phyloP scores from a whole-genome alignment of 805 yeast genomes.

The Wickerhamomyces xylosicus region DNA sequence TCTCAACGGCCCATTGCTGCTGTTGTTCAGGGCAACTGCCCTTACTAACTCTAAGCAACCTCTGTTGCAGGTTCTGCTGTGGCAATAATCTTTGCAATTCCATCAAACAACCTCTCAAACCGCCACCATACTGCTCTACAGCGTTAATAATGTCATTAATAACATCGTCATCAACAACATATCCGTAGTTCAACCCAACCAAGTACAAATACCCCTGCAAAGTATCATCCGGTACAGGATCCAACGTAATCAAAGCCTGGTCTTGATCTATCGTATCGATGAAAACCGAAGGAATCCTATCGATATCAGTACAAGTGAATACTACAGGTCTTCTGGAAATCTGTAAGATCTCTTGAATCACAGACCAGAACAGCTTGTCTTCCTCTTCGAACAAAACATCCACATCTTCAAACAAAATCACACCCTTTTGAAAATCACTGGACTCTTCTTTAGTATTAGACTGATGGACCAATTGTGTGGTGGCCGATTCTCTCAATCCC shows the following conservation, averaged over 20 bases:
- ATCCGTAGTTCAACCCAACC: conserved; percentile 26
- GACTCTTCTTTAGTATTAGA: conserved; percentile 10
- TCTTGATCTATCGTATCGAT: conserved; percentile 27
- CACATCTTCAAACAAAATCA: conserved; percentile 78
- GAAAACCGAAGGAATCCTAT: conserved; percentile 34
- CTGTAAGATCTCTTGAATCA: conserved; percentile 48
- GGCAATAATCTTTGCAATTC: conserved; percentile 32
- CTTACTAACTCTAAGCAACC: no score
- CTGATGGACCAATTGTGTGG: conserved; percentile 66
- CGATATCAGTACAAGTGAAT: conserved; percentile 46
- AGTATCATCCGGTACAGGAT: conserved; percentile 5
- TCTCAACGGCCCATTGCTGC: no score
- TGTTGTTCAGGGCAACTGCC: no score
- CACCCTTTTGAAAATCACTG: conserved; percentile 41
- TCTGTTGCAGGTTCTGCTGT: not conserved
- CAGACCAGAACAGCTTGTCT: conserved; percentile 76
- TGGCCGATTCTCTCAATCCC: conserved; percentile 66
- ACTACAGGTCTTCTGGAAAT: conserved; percentile 62
- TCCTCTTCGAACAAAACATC: conserved; percentile 58
- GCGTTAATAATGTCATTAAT: conserved; percentile 21
- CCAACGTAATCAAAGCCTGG: no score
- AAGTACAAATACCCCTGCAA: conserved; percentile 30
- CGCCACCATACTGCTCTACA: conserved; percentile 19
- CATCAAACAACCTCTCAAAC: conserved; percentile 37
- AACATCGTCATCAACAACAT: conserved; percentile 21